phyloP scores from a whole-genome alignment of 2,329 filamentous ascomycete genomes.

The Cladosporium colombiae region DNA sequence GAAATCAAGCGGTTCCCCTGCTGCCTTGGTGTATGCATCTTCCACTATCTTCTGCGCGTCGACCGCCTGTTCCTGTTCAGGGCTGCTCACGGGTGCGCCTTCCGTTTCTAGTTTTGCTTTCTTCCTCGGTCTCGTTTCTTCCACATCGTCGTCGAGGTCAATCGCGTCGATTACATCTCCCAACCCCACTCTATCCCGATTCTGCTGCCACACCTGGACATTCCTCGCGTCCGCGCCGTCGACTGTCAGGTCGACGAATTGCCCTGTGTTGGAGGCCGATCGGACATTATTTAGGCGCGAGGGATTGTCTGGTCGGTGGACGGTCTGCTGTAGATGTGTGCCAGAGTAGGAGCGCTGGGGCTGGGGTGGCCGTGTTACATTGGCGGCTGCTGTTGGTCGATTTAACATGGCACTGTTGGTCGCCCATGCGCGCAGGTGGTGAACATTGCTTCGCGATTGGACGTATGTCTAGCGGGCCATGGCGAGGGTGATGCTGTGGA shows the following conservation, averaged over 20 bases:
- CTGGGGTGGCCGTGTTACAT: conserved; percentile 21
- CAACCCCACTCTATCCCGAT: conserved; percentile 17
- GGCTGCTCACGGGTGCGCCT: conserved; percentile 9
- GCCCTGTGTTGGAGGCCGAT: conserved; percentile 32
- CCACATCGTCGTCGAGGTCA: conserved; percentile 26
- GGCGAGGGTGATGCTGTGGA: neutral
- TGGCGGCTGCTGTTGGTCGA: conserved; percentile 22
- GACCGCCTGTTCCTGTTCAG: conserved; percentile 1
- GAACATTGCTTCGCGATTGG: conserved; percentile 14
- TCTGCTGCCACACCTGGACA: conserved; percentile 26
- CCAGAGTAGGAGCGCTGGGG: conserved; percentile 20
- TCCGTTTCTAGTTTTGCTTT: conserved; percentile 29
- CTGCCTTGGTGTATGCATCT: conserved; percentile 24
- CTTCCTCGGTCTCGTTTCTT: conserved; percentile 32
- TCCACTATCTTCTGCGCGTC: neutral
- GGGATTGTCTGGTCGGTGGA: conserved; percentile 29
- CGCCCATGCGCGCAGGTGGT: conserved; percentile 19
- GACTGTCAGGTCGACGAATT: conserved; percentile 31
- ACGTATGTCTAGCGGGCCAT: conserved; percentile 13
- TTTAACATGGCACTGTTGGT: conserved; percentile 25
- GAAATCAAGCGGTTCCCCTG: conserved; percentile 23
- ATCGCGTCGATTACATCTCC: conserved; percentile 26
- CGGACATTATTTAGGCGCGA: conserved; percentile 38
- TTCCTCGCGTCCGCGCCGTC: conserved; percentile 26
- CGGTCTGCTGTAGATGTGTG: conserved; percentile 15